Evolutionary conservation across 768 basidiomycete species (phyloP).

Genomic region (Leucocoprinus sp.): DNA sequence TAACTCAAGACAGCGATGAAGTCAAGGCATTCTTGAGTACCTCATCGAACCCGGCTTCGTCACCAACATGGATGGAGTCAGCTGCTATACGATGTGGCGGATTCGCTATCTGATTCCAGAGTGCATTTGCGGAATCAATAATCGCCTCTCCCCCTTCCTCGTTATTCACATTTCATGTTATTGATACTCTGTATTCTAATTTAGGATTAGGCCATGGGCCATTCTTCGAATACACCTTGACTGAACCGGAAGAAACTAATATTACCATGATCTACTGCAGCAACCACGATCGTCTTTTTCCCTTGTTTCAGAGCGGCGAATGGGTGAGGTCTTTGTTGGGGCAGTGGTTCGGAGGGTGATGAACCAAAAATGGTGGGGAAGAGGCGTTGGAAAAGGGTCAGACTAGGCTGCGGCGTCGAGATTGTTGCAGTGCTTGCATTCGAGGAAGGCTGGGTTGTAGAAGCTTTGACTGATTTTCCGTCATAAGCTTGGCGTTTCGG

Average conservation of each 20-base stretch:
- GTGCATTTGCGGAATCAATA: too few relatives aligned
- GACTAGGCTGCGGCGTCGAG: neutral
- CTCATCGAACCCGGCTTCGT: too few relatives aligned
- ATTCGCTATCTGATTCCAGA: too few relatives aligned
- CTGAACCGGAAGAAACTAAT: slow-evolving; percentile 86
- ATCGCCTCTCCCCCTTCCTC: too few relatives aligned
- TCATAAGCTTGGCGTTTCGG: slow-evolving; percentile 23
- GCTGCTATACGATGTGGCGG: too few relatives aligned
- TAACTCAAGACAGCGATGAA: too few relatives aligned
- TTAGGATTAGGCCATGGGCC: slow-evolving; percentile 47
- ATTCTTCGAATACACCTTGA: slow-evolving; percentile 77
- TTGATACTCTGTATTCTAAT: neutral
- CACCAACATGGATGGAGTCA: too few relatives aligned
- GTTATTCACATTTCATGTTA: neutral
- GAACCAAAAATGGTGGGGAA: slow-evolving; percentile 21
- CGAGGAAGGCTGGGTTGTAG: neutral
- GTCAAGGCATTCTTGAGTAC: too few relatives aligned
- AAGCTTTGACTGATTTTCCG: slow-evolving; percentile 6
- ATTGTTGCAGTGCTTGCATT: neutral
- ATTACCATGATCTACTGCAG: slow-evolving; percentile 81
- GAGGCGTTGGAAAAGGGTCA: slow-evolving; percentile 11
- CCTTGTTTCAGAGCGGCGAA: slow-evolving; percentile 80
- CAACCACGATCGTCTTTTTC: slow-evolving; percentile 75
- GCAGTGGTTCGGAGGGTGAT: slow-evolving; percentile 15
- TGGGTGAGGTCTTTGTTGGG: slow-evolving; percentile 51